A percentile compares a stretch with the other conserved stretches of the same genome.
These are phyloP conservation scores for Huntiella abstrusa DNA, from an alignment of 2,329 filamentous ascomycete species.

Conservation along the genomic window DNA sequence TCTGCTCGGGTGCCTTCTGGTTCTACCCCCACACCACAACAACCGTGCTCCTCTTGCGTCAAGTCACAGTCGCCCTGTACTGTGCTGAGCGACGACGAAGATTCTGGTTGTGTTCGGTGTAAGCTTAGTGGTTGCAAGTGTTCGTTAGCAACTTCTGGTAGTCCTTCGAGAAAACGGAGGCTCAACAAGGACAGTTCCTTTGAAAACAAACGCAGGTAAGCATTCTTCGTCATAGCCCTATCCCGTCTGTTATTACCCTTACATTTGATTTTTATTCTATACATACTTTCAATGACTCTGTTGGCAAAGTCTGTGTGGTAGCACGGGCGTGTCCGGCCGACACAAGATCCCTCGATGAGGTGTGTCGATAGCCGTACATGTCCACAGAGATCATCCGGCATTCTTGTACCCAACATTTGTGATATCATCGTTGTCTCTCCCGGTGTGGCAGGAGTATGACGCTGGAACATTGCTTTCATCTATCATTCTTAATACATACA, in stretches of 20 bases:
- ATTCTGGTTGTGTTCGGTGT: constrained; percentile 54
- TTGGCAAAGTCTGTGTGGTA: constrained; percentile 3
- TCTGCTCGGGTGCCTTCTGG: background rate
- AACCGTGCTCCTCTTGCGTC: constrained; percentile 54
- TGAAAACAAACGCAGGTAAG: constrained; percentile 19
- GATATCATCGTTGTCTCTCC: too few species aligned
- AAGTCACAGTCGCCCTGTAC: constrained; percentile 55
- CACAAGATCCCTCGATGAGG: background rate
- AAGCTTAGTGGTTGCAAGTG: constrained; percentile 62
- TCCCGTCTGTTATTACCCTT: background rate
- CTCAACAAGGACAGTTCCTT: constrained; percentile 30
- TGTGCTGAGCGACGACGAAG: constrained; percentile 51
- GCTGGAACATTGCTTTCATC: background rate
- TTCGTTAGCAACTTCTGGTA: constrained; percentile 47
- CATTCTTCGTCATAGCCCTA: background rate
- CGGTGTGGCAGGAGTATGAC: too few species aligned
- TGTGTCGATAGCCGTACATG: background rate
- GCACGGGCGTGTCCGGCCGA: constrained; percentile 3
- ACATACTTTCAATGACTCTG: background rate
- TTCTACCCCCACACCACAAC: constrained; percentile 14
- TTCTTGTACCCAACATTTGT: background rate
- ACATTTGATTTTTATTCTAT: background rate
- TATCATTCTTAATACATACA: constrained; percentile 5
- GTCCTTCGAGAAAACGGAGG: constrained; percentile 66
- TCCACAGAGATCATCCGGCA: background rate